Evolutionary conservation across 352 stramenopile species (phyloP), one percentile per base, ranked within the genome.

Genomic region (Globisporangium cederbergense): DNA sequence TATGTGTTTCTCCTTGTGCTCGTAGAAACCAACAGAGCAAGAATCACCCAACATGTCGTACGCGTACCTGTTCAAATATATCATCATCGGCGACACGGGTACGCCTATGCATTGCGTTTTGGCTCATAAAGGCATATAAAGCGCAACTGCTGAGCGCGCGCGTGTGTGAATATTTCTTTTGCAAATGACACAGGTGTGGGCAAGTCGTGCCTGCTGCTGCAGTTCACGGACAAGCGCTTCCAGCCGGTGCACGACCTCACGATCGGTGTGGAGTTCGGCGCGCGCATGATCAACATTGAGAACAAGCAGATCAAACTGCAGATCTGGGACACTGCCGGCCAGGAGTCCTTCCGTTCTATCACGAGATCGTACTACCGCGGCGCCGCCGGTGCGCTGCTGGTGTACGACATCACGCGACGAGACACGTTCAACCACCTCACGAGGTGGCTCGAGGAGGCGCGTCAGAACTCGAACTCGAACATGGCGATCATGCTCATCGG

Each of bases 191-290:
- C 64, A 99, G 98, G 98, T 57, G 98, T 99, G 18, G 98, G 98
- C 38, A 99, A 99, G 86, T 99, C 96, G 53, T 99, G 98, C 79
- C 88, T 99, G 71, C 81, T 99, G 49, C 84, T 99, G 65, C 98
- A 99, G 81, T 99, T 99, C 85, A 99, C 98, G 54, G 98, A 99
- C 86, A 99, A 99, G 82, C 89, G 97, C 57, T 99, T 99, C 81
- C 97, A 99, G 76, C 97, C 97, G 0, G 97, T 99, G 42, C 84
- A 99, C 71, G 97, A 99, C 71, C 86, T 99, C 52, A 99, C 98
- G 9, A 99, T 99, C 71, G 98, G 97, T 40, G 96, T 98, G 28
- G 98, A 99, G 86, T 99, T 99, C 72, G 98, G 97, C 58, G 97
- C 97, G 14, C 92, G 97, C 50, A 99, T 99, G 96, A 98, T 99